Evolutionary conservation across 1,284 basidiomycete species (phyloP).

Genomic region (Vanrija sp.): DNA sequence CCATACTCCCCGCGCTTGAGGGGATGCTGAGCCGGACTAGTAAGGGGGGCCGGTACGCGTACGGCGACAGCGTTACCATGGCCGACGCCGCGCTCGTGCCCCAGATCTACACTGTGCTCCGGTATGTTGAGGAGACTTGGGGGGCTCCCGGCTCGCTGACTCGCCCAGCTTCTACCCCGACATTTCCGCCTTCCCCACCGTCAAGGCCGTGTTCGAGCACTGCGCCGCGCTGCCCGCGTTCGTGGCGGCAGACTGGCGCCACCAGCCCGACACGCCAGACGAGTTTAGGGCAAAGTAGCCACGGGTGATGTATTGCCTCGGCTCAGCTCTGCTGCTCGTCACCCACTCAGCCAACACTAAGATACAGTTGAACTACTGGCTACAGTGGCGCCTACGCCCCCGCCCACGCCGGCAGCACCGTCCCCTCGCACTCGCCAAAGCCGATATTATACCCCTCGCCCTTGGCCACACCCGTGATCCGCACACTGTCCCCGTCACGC

Average conservation of each 20-base stretch:
- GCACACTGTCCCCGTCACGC: background rate
- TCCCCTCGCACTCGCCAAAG: background rate
- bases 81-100: slow-evolving; percentile 14
- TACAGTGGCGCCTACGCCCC: too few species aligned
- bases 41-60: slow-evolving; percentile 5
- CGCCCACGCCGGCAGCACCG: background rate
- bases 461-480: background rate
- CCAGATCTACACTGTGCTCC: slow-evolving; percentile 13
- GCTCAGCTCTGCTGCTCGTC: too few species aligned
- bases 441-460: background rate
- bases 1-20: slow-evolving; percentile 9
- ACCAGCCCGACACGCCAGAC: slow-evolving; percentile 21
- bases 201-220: slow-evolving; percentile 6
- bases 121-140: background rate
- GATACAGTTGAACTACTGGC: too few species aligned
- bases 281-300: slow-evolving; percentile 4
- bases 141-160: background rate
- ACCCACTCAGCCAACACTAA: too few species aligned
- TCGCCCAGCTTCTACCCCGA: slow-evolving; percentile 6
- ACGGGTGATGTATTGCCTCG: background rate
- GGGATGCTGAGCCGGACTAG: slow-evolving; percentile 2
- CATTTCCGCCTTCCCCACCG: slow-evolving; percentile 5
- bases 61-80: slow-evolving; percentile 12
- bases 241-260: slow-evolving; percentile 14
- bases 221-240: slow-evolving; percentile 13